These are phyloP conservation scores for Castanopsis chinensis DNA, from an alignment of 306 rosid genomes.

Conservation along the genomic window DNA sequence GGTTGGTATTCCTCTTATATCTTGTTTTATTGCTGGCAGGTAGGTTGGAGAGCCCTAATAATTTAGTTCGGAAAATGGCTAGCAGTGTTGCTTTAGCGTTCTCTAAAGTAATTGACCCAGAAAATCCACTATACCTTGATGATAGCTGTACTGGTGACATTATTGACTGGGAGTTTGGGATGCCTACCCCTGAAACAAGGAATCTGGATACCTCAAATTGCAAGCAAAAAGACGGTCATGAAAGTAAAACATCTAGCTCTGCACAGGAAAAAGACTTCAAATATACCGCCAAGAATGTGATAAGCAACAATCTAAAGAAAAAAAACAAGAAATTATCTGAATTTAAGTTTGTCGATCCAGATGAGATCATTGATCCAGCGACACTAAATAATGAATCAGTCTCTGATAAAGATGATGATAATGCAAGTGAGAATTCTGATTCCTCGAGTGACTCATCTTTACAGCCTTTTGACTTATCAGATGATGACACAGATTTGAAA, in stretches of 20 bases:
- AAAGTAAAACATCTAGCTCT: slow-evolving; percentile 27
- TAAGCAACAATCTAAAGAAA: slow-evolving; percentile 30
- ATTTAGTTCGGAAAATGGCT: slow-evolving; percentile 85
- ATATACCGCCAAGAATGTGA: slow-evolving; percentile 31
- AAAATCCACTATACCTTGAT: slow-evolving; percentile 89
- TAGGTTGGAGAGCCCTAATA: slow-evolving; percentile 89
- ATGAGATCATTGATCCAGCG: slow-evolving; percentile 83
- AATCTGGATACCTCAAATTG: slow-evolving; percentile 25
- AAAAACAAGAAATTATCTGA: slow-evolving; percentile 51
- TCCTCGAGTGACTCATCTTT: slow-evolving; percentile 73
- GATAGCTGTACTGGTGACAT: slow-evolving; percentile 66
- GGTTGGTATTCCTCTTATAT: slow-evolving; percentile 17
- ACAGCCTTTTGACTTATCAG: slow-evolving; percentile 86
- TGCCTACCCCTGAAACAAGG: slow-evolving; percentile 45
- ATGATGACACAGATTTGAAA: slow-evolving; percentile 87
- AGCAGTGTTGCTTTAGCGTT: slow-evolving; percentile 72
- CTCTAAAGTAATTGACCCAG: slow-evolving; percentile 89
- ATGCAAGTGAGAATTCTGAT: slow-evolving; percentile 73
- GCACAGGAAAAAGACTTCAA: slow-evolving; percentile 32
- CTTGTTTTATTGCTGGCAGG: slow-evolving; percentile 57
- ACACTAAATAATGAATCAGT: slow-evolving; percentile 56
- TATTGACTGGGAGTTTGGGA: slow-evolving; percentile 83
- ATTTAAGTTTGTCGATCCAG: slow-evolving; percentile 72
- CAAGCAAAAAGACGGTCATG: slow-evolving; percentile 29
- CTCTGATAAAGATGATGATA: slow-evolving; percentile 51